Conservation (phyloP, 106 monocot genomes). For the Allium cepa region DNA sequence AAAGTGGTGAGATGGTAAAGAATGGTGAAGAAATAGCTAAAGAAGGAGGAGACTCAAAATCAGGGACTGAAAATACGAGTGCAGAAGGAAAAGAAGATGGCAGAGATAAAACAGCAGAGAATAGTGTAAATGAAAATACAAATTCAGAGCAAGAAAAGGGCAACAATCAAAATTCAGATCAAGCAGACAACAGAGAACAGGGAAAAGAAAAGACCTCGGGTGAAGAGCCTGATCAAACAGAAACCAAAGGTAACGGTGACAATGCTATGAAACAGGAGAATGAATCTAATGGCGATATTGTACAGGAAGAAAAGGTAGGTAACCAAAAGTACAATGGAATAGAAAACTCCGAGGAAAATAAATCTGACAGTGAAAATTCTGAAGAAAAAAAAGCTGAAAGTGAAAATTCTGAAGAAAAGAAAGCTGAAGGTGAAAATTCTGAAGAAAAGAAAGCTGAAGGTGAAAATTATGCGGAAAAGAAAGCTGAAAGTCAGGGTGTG, state of each 20-base stretch:
- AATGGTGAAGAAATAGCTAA: conserved; percentile 4
- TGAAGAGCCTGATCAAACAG: conserved; percentile 8
- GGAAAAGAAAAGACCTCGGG: conserved; percentile 2
- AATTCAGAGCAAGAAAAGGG: conserved; percentile 14
- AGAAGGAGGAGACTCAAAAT: conserved; percentile 6
- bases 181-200: not conserved
- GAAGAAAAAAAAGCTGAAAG: too few species aligned
- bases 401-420: conserved; percentile 23
- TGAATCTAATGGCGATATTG: conserved; percentile 14
- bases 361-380: too few species aligned
- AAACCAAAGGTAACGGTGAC: conserved; percentile 7
- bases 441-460: conserved; percentile 15
- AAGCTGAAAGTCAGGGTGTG: conserved; percentile 18
- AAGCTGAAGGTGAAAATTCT: conserved; percentile 21
- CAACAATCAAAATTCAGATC: conserved; percentile 10
- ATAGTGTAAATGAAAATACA: conserved; percentile 6
- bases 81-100: conserved; percentile 10
- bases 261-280: not conserved
- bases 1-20: conserved; percentile 8
- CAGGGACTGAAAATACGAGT: conserved; percentile 8
- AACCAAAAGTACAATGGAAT: not conserved
- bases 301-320: conserved; percentile 23
- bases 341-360: too few species aligned
- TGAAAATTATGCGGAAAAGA: not conserved
- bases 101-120: conserved; percentile 2